Evolutionary conservation across 2,329 filamentous ascomycete genomes (phyloP).

Genomic region (Cryphonectria radicalis): DNA sequence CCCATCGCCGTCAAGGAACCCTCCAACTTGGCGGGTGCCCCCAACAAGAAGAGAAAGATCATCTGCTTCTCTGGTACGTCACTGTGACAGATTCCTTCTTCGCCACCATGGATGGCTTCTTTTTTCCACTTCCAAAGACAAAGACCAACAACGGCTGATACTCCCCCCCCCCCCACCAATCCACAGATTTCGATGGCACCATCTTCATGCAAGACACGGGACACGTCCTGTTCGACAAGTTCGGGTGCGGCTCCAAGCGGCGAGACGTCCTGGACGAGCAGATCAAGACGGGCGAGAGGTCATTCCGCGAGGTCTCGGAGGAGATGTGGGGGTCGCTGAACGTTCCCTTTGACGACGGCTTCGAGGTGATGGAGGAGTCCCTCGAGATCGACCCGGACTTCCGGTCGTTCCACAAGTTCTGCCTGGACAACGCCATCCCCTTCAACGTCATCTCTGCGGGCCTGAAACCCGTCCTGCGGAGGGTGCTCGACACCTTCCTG

Average conservation of each 20-base stretch:
- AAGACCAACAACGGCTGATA: background rate
- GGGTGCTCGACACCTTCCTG: slow-evolving; percentile 67
- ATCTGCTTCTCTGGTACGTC: slow-evolving; percentile 60
- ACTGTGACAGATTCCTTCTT: background rate
- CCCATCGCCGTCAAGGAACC: slow-evolving; percentile 37
- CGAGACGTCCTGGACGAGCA: slow-evolving; percentile 64
- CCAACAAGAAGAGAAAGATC: slow-evolving; percentile 57
- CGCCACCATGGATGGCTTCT: background rate
- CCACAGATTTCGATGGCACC: slow-evolving; percentile 69
- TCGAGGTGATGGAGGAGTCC: slow-evolving; percentile 64
- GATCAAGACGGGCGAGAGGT: slow-evolving; percentile 67
- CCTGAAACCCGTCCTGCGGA: slow-evolving; percentile 64
- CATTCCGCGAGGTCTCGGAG: slow-evolving; percentile 71
- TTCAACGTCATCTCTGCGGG: slow-evolving; percentile 74
- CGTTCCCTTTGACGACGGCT: slow-evolving; percentile 70
- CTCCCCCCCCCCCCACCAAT: background rate
- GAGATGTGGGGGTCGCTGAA: slow-evolving; percentile 72
- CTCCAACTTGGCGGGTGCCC: slow-evolving; percentile 34
- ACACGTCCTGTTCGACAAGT: slow-evolving; percentile 68
- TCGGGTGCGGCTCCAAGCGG: slow-evolving; percentile 63
- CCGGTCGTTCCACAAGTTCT: slow-evolving; percentile 67
- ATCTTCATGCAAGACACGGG: slow-evolving; percentile 75
- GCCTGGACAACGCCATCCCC: slow-evolving; percentile 63
- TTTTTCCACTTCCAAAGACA: background rate
- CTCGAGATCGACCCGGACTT: slow-evolving; percentile 69